Percentiles rank a stretch among this genome's conserved stretches.
These are phyloP conservation scores for Hypoxylon lienhwacheense DNA, from an alignment of 495 filamentous ascomycete species.

Conservation along the genomic window DNA sequence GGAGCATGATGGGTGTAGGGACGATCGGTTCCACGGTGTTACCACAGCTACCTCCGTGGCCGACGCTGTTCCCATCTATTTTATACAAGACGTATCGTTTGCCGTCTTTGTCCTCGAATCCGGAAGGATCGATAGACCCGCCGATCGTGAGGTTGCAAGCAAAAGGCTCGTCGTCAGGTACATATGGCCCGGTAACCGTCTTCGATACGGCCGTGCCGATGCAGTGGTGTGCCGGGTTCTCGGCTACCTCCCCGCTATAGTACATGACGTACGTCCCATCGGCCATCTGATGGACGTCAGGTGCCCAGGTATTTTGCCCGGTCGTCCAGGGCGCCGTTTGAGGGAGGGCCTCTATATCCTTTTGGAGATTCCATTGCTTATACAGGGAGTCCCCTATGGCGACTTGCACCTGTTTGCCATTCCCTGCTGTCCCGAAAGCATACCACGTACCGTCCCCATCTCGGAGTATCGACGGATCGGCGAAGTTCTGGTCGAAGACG, in stretches of 20 bases:
- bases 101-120: constrained; percentile 56
- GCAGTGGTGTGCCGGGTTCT: constrained; percentile 51
- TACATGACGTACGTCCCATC: constrained; percentile 60
- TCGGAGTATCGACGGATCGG: constrained; percentile 42
- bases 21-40: constrained; percentile 54
- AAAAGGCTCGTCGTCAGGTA: constrained; percentile 46
- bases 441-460: constrained; percentile 41
- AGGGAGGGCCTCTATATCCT: constrained; percentile 36
- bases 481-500: constrained; percentile 37
- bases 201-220: constrained; percentile 55
- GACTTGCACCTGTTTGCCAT: constrained; percentile 41
- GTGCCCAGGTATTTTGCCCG: constrained; percentile 51
- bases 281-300: constrained; percentile 45
- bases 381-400: constrained; percentile 32
- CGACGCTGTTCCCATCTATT: constrained; percentile 62
- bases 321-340: constrained; percentile 37
- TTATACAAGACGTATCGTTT: constrained; percentile 63
- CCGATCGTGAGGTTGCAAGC: constrained; percentile 55
- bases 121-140: constrained; percentile 62
- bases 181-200: constrained; percentile 55
- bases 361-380: constrained; percentile 38
- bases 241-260: constrained; percentile 54
- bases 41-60: constrained; percentile 59
- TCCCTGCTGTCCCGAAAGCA: constrained; percentile 43
- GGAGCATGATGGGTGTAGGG: constrained; percentile 62